phyloP scores from a whole-genome alignment of 2,329 filamentous ascomycete genomes.

The Cryphonectria parasitica region DNA sequence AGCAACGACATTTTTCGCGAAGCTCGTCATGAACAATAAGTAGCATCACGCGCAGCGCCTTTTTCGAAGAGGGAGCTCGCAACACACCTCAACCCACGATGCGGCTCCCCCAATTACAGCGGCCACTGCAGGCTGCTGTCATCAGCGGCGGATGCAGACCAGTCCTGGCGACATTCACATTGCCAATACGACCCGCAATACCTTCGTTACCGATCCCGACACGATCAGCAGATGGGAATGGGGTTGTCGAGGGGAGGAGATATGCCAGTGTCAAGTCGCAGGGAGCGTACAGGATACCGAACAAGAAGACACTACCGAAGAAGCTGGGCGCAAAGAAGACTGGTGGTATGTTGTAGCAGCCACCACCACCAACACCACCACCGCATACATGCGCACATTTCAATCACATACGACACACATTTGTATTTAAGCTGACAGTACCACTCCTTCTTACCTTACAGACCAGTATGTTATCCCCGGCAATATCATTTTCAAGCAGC shows the following conservation, averaged over 20 bases:
- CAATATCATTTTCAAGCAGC: conserved; percentile 97
- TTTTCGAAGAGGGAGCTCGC: conserved; percentile 24
- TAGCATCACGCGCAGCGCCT: not conserved
- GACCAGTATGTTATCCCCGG: conserved; percentile 93
- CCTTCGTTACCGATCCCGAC: conserved; percentile 32
- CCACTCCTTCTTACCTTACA: conserved; percentile 41
- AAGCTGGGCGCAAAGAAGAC: conserved; percentile 93
- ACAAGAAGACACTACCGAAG: conserved; percentile 68
- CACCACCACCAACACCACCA: not conserved
- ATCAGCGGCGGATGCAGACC: conserved; percentile 33
- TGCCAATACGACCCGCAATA: conserved; percentile 34
- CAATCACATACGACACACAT: not conserved
- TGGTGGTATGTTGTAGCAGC: conserved; percentile 64
- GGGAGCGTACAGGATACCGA: conserved; percentile 68
- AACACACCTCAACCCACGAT: conserved; percentile 37
- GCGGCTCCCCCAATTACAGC: conserved; percentile 49
- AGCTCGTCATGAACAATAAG: conserved; percentile 12
- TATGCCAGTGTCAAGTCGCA: conserved; percentile 66
- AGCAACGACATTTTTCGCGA: conserved; percentile 19
- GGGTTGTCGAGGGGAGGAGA: conserved; percentile 53
- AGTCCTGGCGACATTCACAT: conserved; percentile 30
- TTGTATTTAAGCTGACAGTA: conserved; percentile 8
- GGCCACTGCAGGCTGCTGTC: conserved; percentile 46
- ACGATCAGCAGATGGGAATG: conserved; percentile 42
- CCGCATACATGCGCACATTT: not conserved